Conservation (phyloP, 345 rosid species). For the Jatropha curcas region DNA sequence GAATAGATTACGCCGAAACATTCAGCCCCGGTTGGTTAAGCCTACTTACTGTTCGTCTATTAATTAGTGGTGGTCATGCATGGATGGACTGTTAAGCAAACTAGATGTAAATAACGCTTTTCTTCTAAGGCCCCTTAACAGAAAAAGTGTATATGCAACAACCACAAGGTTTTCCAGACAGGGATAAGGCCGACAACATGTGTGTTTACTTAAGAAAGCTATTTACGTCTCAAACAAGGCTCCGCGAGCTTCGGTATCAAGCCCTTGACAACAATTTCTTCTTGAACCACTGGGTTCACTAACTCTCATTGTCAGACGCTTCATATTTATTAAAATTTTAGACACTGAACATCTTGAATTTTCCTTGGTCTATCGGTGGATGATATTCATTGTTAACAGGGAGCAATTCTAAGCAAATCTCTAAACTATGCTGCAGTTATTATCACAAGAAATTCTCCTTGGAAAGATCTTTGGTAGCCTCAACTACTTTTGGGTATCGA, state of each 20-base stretch:
- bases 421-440: too few species aligned
- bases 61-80: neutral
- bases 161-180: neutral
- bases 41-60: neutral
- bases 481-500: too few species aligned
- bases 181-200: neutral
- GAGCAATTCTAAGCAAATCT: too few species aligned
- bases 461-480: too few species aligned
- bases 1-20: neutral
- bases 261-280: neutral
- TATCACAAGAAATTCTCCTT: too few species aligned
- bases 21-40: neutral
- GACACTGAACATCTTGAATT: too few species aligned
- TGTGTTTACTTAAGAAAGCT: neutral
- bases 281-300: neutral
- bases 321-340: neutral
- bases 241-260: neutral
- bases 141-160: neutral
- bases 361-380: too few species aligned
- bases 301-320: too few species aligned
- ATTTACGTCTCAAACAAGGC: neutral
- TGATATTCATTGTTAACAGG: too few species aligned
- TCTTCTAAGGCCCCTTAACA: neutral
- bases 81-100: neutral
- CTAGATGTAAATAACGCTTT: too few species aligned